Base-by-base conservation (phyloP, 2,329 filamentous ascomycete genomes). In the Fusarium begoniae region DNA sequence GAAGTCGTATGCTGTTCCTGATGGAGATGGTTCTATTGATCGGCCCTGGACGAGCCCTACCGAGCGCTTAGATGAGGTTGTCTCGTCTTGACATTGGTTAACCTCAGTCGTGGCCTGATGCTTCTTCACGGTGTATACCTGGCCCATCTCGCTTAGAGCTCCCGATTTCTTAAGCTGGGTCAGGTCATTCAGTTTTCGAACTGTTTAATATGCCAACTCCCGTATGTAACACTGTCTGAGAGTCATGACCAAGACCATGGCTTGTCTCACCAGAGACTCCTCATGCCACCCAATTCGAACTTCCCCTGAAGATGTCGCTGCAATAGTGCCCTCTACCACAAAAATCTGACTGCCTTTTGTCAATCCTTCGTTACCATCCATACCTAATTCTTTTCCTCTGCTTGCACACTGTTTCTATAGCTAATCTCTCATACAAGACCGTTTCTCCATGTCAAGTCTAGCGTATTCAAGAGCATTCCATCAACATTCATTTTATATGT, bases 141-240 rank as follows among this genome's bases (percentile, higher is more conserved):
- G 41, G 32, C 10, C 28, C 38, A 32, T 32, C 26, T 35, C 30
- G 48, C n/a, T 55, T 57, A 32, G 43, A 47, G 43, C 28, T 40
- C 22, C 35, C 38, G n/a, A 24, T 48, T 45, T n/a, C 26, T 53
- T 57, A 41, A 44, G 35, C 30, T 35, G 20, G 41, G n/a, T 30
- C n/a, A 38, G 57, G 43, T 47, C 28, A 37, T 57, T 20, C 35
- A 28, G 61, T 47, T 40, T 18, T 32, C 37, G 41, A 37, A 30
- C 41, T 61, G 53, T 60, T 63, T 64, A 43, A 59, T 55, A 58
- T 53, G 67, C n/a, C 22, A 62, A 28, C 45, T 64, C 32, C 37
- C 55, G 48, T 50, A 57, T 41, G 55, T 58, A 51, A 40, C 45
- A 53, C 41, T 45, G 22, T 66, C 57, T 41, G 41, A 61, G 51